phyloP scores from a whole-genome alignment of 2,329 filamentous ascomycete genomes.

The Hypoxylon sp. region DNA sequence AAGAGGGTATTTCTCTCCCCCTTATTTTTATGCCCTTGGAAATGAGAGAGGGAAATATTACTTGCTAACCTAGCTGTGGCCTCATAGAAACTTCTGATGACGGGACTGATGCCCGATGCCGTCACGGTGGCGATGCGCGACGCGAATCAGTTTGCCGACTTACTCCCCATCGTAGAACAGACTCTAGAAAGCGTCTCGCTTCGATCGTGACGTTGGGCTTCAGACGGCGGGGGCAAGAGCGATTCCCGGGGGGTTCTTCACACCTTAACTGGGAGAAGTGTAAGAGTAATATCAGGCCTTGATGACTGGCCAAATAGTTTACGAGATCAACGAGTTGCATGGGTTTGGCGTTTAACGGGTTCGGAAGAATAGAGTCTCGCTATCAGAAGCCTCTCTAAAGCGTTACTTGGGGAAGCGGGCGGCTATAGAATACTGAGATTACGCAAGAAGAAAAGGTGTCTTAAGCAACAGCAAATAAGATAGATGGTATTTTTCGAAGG shows the following conservation, averaged over 20 bases:
- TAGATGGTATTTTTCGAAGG: constrained; percentile 18
- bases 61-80: constrained; percentile 9
- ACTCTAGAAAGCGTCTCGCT: constrained; percentile 62
- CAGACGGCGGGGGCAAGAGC: neutral
- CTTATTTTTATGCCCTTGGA: neutral
- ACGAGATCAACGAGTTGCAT: constrained; percentile 36
- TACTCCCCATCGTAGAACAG: constrained; percentile 72
- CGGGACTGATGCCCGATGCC: constrained; percentile 66
- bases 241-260: too few relatives aligned
- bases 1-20: constrained; percentile 65
- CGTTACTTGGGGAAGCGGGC: neutral
- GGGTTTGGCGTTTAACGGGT: constrained; percentile 30
- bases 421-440: neutral
- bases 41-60: neutral
- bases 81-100: constrained; percentile 53
- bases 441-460: constrained; percentile 12
- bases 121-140: constrained; percentile 77
- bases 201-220: constrained; percentile 22
- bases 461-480: constrained; percentile 18
- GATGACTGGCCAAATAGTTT: constrained; percentile 7
- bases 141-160: constrained; percentile 72
- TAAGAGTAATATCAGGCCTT: constrained; percentile 25
- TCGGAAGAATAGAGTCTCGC: constrained; percentile 6
- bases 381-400: neutral
- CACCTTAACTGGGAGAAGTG: neutral